A percentile compares a stretch with the other conserved stretches of the same genome.
Conservation (phyloP, 768 basidiomycete species). For the Lepiota subincarnata region DNA sequence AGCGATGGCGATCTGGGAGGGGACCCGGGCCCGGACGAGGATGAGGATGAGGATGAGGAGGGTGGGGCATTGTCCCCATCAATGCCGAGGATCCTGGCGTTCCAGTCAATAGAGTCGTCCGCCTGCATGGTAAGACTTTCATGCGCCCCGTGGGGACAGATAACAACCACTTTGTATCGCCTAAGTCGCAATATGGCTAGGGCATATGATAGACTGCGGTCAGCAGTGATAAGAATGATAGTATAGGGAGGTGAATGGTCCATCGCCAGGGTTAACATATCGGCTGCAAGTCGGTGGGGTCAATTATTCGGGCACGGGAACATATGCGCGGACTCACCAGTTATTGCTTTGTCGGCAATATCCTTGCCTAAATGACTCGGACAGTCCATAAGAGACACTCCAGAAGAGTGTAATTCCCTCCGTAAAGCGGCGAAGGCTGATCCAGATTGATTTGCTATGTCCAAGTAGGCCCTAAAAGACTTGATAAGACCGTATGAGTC, state of each 20-base stretch:
- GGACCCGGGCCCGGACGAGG: background rate
- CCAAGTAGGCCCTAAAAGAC: slow-evolving; percentile 51
- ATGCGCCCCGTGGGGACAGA: slow-evolving; percentile 38
- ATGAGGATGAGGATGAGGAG: background rate
- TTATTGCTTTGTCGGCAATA: slow-evolving; percentile 49
- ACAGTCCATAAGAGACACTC: slow-evolving; percentile 38
- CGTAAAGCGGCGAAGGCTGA: slow-evolving; percentile 19
- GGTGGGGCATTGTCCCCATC: background rate
- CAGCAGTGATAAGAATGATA: slow-evolving; percentile 60
- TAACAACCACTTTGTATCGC: slow-evolving; percentile 46
- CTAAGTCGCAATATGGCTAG: slow-evolving; percentile 53
- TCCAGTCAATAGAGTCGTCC: slow-evolving; percentile 45
- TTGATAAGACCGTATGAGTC: slow-evolving; percentile 43
- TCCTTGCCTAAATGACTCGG: slow-evolving; percentile 33
- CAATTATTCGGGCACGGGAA: background rate
- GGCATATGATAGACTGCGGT: slow-evolving; percentile 63
- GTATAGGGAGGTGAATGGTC: slow-evolving; percentile 48
- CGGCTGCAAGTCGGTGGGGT: slow-evolving; percentile 13
- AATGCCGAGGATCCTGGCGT: slow-evolving; percentile 12
- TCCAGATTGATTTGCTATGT: slow-evolving; percentile 28
- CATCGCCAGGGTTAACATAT: slow-evolving; percentile 30
- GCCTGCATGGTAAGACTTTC: slow-evolving; percentile 53
- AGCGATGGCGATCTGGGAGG: background rate
- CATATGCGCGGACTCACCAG: slow-evolving; percentile 29
- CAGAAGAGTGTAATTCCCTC: slow-evolving; percentile 45